These are phyloP conservation scores for Usnea hakonensis DNA, from an alignment of 495 filamentous ascomycete genomes.

Conservation along the genomic window DNA sequence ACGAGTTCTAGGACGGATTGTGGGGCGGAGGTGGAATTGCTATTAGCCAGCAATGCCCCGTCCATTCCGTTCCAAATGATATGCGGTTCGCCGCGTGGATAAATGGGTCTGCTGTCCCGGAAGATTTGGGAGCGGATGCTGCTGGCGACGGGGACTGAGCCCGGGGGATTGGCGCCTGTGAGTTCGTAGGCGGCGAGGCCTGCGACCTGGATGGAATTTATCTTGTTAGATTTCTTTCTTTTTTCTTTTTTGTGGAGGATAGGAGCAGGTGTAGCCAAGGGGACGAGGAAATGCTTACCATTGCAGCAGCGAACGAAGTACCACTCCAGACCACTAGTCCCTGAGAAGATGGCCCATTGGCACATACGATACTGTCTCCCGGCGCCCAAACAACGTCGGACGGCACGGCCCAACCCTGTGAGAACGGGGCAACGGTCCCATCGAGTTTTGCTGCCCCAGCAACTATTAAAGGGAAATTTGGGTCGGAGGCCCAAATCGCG, in stretches of 20 bases:
- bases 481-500: not conserved
- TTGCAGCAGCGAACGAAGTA: not conserved
- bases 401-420: not conserved
- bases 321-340: not conserved
- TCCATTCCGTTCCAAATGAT: not conserved
- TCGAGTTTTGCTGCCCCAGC: not conserved
- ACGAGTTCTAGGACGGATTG: not conserved
- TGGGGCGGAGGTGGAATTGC: too few relatives aligned
- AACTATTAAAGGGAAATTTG: not conserved
- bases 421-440: not conserved
- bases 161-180: not conserved
- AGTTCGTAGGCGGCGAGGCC: not conserved
- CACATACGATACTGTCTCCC: not conserved
- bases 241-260: too few relatives aligned
- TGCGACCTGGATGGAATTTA: not conserved
- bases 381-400: not conserved
- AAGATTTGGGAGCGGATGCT: not conserved
- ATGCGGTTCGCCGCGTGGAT: not conserved
- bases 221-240: too few relatives aligned
- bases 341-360: not conserved
- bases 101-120: not conserved
- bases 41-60: not conserved
- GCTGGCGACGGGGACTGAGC: not conserved
- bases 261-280: too few relatives aligned
- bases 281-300: not conserved